Percentiles rank a stretch among this genome's conserved stretches.
Conservation (phyloP, 1,284 basidiomycete species). For the Ceratobasidium sp. region DNA sequence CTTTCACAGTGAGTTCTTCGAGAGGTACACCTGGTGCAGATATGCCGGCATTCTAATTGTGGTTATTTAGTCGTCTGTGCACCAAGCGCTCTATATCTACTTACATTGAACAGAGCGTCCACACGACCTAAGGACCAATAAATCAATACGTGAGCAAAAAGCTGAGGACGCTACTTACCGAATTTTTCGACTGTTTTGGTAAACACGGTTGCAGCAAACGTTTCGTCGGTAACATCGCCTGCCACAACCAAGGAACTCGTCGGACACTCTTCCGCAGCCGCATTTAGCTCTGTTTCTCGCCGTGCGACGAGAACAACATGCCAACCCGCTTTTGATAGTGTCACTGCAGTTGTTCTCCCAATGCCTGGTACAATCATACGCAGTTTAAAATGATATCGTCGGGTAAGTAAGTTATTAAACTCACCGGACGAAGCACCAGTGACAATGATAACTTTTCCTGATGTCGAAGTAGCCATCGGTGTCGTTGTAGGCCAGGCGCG, state of each 20-base stretch:
- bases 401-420: conserved; percentile 15
- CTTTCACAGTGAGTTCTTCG: conserved; percentile 70
- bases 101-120: conserved; percentile 83
- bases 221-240: conserved; percentile 73
- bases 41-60: conserved; percentile 72
- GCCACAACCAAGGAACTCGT: conserved; percentile 59
- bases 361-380: conserved; percentile 55
- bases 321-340: conserved; percentile 67
- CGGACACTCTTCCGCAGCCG: conserved; percentile 64
- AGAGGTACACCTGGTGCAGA: conserved; percentile 62
- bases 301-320: conserved; percentile 68
- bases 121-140: conserved; percentile 62
- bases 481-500: background rate
- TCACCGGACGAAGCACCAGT: conserved; percentile 55
- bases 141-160: background rate
- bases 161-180: conserved; percentile 56
- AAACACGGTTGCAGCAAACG: conserved; percentile 71
- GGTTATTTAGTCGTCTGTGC: background rate
- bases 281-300: conserved; percentile 65
- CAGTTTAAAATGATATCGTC: background rate
- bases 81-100: conserved; percentile 47
- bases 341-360: conserved; percentile 62
- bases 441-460: conserved; percentile 52
- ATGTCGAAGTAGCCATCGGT: conserved; percentile 5
- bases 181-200: conserved; percentile 64